These are phyloP conservation scores for Martensiomyces pterosporus DNA, from an alignment of 192 early-diverging fungal species.

Conservation along the genomic window DNA sequence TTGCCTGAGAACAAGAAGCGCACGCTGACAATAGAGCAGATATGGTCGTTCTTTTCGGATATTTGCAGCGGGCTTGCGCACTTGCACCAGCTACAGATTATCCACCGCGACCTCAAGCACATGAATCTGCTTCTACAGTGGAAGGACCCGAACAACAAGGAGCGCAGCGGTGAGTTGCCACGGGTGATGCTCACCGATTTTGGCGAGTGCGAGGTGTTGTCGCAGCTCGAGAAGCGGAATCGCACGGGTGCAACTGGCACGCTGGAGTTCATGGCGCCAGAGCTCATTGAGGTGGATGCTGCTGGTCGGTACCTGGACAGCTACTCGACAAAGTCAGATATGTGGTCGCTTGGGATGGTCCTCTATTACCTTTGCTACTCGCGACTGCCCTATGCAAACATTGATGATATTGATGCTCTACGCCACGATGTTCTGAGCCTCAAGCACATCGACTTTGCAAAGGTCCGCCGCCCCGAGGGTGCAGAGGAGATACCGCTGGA, in stretches of 20 bases:
- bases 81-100: slow-evolving; percentile 81
- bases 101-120: slow-evolving; percentile 94
- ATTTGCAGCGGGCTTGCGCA: slow-evolving; percentile 87
- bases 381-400: slow-evolving; percentile 72
- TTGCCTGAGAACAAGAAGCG: too few species aligned
- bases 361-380: slow-evolving; percentile 90
- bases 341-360: slow-evolving; percentile 95
- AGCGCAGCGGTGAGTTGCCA: slow-evolving; percentile 52
- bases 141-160: slow-evolving; percentile 31
- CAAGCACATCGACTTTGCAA: slow-evolving; percentile 28
- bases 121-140: slow-evolving; percentile 86
- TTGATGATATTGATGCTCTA: slow-evolving; percentile 87
- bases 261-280: slow-evolving; percentile 91
- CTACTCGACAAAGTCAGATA: slow-evolving; percentile 82
- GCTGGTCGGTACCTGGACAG: slow-evolving; percentile 68
- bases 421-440: slow-evolving; percentile 75
- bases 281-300: slow-evolving; percentile 58
- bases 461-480: slow-evolving; percentile 9
- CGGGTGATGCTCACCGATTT: slow-evolving; percentile 91
- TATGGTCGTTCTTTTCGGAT: slow-evolving; percentile 86
- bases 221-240: slow-evolving; percentile 60
- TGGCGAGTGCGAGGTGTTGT: slow-evolving; percentile 92
- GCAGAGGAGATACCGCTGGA: slow-evolving; percentile 32
- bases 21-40: slow-evolving; percentile 59
- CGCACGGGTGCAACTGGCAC: slow-evolving; percentile 94